Evolutionary conservation across 495 filamentous ascomycete genomes (phyloP), one percentile per base, ranked within the genome.

Genomic region (Podospora australis): DNA sequence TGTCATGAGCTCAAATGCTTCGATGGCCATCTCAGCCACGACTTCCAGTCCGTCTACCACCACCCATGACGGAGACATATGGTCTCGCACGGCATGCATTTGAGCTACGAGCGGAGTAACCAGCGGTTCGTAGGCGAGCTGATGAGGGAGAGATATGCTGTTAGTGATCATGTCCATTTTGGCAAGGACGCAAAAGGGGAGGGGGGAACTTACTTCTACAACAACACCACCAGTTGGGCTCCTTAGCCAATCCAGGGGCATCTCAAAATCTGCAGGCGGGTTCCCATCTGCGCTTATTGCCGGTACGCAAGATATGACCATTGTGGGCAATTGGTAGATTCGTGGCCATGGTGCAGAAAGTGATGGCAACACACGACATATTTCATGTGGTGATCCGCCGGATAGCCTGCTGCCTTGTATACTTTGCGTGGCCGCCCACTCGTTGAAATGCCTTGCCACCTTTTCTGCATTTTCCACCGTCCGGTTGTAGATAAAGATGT

Each of bases 1-100:
- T 3, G 86, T 87, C 72, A 90, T 86, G 38, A 90, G 64, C 62
- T 90, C 87, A 59, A 89, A 90, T 38, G 87, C 85, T 21, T 87
- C 85, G 63, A 86, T 88, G 2, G 84, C 87, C 70, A 88, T 87
- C 60, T 92, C 87, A 1, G 79, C 78, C 1, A 92, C 74, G 23
- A 90, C 79, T 57, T 90, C 87, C 8, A 90, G 65, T 4, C 86
- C 87, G 56, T 90, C 86, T n/a, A 89, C 78, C 25, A 85, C 73
- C 3, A 87, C 81, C 86, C 86, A 92, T 1, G 79, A 78, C 16
- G 74, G 78, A 9, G 77, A 75, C 0, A 80, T 45, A 48, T 78
- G 73, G 41, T 74, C 76, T 17, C 81, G 70, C 23, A 84, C 78
- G 53, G 62, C 65, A 16, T 68, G 68, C 49, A 74, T 63, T 39